Base-by-base conservation (phyloP, 768 basidiomycete genomes). In the Podaxis sp. region DNA sequence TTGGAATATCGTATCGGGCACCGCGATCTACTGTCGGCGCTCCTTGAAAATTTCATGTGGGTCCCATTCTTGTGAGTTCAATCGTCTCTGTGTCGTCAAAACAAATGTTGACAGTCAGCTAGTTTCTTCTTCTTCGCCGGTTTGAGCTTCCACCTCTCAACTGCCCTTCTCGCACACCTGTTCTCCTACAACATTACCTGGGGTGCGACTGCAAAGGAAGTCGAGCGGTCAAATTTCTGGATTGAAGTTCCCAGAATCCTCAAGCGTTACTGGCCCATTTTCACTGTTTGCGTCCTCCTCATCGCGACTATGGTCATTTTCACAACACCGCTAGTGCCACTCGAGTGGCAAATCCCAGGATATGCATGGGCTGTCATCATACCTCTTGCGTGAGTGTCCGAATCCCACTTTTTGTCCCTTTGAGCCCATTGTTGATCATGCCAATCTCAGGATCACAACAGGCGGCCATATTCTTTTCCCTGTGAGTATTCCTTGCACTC, bases 171-270 rank as follows among this genome's bases (percentile, higher is more conserved):
- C 21, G 85, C 88, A 1, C 87, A 90, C 64, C 61, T 88, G 73
- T 88, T 90, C 72, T 88, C 86, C 5, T 89, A 88, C 74, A 87
- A 90, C 71, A 89, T 89, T 67, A 82, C 82, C 9, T 92, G 90
- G 91, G 82, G 84, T 23, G 85, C 89, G 4, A 92, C 90, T 3
- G 83, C 83, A 66, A 91, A 92, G 74, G 90, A 91, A 72, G 91
- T 95, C 42, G 88, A 94, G 72, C 80, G 84, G 51, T 91, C 89
- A 4, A 95, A 94, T 70, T 94, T 96, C 78, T 94, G 90, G 83
- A 83, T 89, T 58, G 93, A 96, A 71, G 85, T 94, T 11, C 94
- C 94, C 1, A 83, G 84, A 59, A 93, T 95, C 69, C 76, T 88
- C 68, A 85, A 85, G 64, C 87, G 92, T 3, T 95, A 91, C 76